Conservation (phyloP, 306 rosid species). For the Inga laurina region DNA sequence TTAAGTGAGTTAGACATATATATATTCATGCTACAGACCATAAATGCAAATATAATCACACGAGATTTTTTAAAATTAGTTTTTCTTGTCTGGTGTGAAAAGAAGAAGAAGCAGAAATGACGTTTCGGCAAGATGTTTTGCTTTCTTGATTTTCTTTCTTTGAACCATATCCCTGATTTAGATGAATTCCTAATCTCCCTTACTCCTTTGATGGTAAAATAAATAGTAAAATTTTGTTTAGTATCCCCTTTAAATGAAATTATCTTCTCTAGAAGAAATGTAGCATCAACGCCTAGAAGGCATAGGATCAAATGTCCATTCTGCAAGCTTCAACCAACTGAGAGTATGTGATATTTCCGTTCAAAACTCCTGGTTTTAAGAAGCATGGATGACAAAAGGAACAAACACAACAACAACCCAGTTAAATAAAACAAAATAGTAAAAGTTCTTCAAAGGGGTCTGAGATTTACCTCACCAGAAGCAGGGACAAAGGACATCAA, state of each 20-base stretch:
- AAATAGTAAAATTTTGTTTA: not conserved
- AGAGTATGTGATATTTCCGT: not conserved
- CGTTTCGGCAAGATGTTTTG: not conserved
- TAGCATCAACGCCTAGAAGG: not conserved
- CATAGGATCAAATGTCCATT: not conserved
- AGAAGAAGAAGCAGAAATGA: not conserved
- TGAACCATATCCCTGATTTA: no score
- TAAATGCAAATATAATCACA: not conserved
- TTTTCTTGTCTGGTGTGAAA: not conserved
- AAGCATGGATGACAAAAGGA: constrained; percentile 13
- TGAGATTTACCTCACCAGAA: constrained; percentile 87
- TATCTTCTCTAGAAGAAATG: constrained; percentile 15
- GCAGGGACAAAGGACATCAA: constrained; percentile 92
- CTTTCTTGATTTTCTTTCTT: not conserved
- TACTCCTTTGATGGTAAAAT: not conserved
- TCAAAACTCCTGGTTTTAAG: not conserved
- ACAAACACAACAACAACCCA: constrained; percentile 9
- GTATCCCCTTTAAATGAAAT: constrained; percentile 19
- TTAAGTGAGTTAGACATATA: not conserved
- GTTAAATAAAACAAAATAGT: constrained; percentile 22
- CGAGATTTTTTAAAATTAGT: not conserved
- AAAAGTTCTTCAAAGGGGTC: constrained; percentile 30
- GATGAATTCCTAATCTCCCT: no score
- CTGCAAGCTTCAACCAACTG: constrained; percentile 6
- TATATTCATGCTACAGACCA: not conserved